A percentile compares a stretch with the other conserved stretches of the same genome.
These are phyloP conservation scores for Panicum virgatum DNA, from an alignment of 202 grass and related monocot species.

Conservation along the genomic window DNA sequence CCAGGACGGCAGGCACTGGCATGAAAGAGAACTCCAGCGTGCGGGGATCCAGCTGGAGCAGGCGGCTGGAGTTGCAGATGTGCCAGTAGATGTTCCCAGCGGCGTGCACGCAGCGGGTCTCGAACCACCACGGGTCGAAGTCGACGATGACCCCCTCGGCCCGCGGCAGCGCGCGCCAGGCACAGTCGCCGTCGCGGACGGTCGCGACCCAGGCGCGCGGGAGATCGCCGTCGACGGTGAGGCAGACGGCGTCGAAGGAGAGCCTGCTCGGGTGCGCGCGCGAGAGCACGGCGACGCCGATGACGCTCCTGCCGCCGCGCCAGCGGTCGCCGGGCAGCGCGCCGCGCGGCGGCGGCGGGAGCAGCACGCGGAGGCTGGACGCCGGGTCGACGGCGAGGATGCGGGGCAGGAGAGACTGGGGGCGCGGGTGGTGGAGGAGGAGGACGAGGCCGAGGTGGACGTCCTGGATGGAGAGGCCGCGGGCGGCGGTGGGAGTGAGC, in stretches of 20 bases:
- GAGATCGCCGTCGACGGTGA: neutral
- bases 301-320: neutral
- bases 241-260: neutral
- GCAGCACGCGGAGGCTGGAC: constrained; percentile 4
- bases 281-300: constrained; percentile 32
- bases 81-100: constrained; percentile 31
- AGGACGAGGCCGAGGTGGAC: constrained; percentile 35
- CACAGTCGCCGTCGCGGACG: neutral
- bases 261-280: constrained; percentile 29
- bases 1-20: neutral
- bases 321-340: constrained; percentile 11
- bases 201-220: neutral
- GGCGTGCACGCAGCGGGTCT: constrained; percentile 17
- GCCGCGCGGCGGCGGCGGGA: constrained; percentile 9
- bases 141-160: neutral
- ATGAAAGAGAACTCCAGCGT: constrained; percentile 21
- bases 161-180: neutral
- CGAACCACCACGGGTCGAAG: neutral
- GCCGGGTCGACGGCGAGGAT: constrained; percentile 33
- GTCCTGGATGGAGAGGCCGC: too few species aligned
- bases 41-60: constrained; percentile 9
- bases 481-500: too few species aligned
- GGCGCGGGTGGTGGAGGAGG: neutral
- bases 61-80: constrained; percentile 23
- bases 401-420: neutral